Conservation (phyloP, 73 alveolate species). For the Paramecium sexaurelia region DNA sequence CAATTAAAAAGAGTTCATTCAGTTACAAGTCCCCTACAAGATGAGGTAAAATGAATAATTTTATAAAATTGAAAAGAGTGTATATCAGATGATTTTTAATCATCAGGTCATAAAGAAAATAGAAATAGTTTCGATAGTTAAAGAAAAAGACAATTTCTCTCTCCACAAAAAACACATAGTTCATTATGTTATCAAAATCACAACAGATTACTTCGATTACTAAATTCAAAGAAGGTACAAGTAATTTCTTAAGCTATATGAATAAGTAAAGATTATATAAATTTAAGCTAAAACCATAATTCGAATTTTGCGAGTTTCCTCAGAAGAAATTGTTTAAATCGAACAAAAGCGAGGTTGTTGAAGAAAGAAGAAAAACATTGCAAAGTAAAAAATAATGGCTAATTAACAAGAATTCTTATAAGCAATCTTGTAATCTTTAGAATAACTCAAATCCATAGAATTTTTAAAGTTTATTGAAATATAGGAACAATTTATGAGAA, state of each 20-base stretch:
- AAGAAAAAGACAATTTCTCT: conserved; percentile 21
- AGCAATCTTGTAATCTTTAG: not conserved
- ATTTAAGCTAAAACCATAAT: not conserved
- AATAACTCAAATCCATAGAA: not conserved
- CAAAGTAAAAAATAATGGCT: not conserved
- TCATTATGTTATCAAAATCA: conserved; percentile 26
- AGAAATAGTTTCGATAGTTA: not conserved
- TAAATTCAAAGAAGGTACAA: conserved; percentile 12
- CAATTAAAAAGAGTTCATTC: not conserved
- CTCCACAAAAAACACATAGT: conserved; percentile 31
- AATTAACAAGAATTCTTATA: not conserved
- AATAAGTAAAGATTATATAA: not conserved
- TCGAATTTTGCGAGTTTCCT: not conserved
- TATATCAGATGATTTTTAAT: conserved; percentile 1
- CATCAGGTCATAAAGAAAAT: conserved; percentile 17
- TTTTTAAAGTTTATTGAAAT: not conserved
- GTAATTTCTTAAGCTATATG: not conserved
- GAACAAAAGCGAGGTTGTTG: not conserved
- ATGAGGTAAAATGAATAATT: not conserved
- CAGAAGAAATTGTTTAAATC: not conserved
- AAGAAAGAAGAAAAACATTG: not conserved
- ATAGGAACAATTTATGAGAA: not conserved
- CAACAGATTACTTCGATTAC: conserved; percentile 48
- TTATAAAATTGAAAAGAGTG: conserved; percentile 23
- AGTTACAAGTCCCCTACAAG: not conserved